Base-by-base conservation (phyloP, 441 rosid genomes). In the Daphne laureola region DNA sequence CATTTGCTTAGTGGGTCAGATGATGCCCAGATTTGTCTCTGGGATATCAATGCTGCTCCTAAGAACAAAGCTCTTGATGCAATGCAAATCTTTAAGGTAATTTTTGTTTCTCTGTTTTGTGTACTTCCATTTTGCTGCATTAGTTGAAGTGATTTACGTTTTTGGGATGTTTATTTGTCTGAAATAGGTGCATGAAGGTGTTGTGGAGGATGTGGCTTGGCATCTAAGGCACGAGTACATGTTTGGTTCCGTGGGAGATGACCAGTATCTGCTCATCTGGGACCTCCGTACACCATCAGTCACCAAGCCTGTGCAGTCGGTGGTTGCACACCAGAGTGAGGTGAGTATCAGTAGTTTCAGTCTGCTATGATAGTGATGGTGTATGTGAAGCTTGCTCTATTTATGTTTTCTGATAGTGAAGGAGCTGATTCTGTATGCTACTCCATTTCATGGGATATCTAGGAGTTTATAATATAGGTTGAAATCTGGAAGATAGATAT, bases 161-260 rank as follows among this genome's bases (percentile, higher is more conserved):
- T 52, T 36, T 40, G 57, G 8, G n/a, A n/a, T n/a, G 44, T 42
- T 54, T 23, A 5, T 36, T 16, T 43, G 54, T 12, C 12, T 56
- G 5, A 58, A 42, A 5, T 67, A 88, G 96, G 94, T 84, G 57
- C 98, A 92, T 54, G 98, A 92, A 77, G 95, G 98, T 46, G 96
- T 83, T 8, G 98, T 89, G 8, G 98, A 89, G 75, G 98, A 92
- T 78, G 98, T 92, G 1, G 96, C 94, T 2, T 92, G 98, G 98
- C 98, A 92, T 76, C 64, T 82, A 66, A 84, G 95, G 62, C 96
- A 89, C 60, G 98, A 92, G 64, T 78, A 84, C 69, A 66, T 92
- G 53, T 89, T 92, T 81, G 97, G 98, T 61, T 92, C 97, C 13
- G 97, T 89, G 64, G 98, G 98, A 43, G 98, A 89, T 68, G 97